Evolutionary conservation across 1,139 yeast species (phyloP).

Genomic region (Williopsis jadinii): DNA sequence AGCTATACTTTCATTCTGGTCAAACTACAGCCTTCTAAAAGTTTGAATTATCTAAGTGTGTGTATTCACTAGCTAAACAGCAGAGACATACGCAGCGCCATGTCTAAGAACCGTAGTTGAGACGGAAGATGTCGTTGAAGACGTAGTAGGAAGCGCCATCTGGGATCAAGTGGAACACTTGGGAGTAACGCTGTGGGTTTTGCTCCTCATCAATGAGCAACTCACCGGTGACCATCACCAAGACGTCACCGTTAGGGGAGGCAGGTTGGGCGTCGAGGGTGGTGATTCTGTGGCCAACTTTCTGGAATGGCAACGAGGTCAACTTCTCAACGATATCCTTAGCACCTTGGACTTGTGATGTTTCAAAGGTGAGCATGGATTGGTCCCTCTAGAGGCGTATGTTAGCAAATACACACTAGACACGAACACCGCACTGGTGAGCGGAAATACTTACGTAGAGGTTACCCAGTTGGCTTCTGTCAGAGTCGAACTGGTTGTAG

Average conservation of each 20-base stretch:
- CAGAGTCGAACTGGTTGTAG: conserved; percentile 91
- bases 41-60: no score
- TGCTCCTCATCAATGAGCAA: conserved; percentile 85
- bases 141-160: conserved; percentile 89
- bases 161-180: conserved; percentile 93
- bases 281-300: conserved; percentile 87
- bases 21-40: no score
- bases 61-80: no score
- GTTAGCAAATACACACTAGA: no score
- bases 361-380: conserved; percentile 96
- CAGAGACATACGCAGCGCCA: no score
- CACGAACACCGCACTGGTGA: neutral
- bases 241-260: conserved; percentile 85
- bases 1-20: no score
- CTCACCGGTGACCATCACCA: conserved; percentile 98
- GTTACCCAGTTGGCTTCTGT: conserved; percentile 88
- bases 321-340: conserved; percentile 88
- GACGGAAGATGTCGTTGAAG: conserved; percentile 93
- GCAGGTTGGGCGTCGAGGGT: conserved; percentile 98
- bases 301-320: conserved; percentile 78
- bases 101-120: conserved; percentile 51
- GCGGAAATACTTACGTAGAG: conserved; percentile 49
- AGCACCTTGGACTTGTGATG: conserved; percentile 91
- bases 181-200: conserved; percentile 93
- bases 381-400: conserved; percentile 55